phyloP scores from a whole-genome alignment of 805 yeast genomes.

The Ogataea ganodermae region DNA sequence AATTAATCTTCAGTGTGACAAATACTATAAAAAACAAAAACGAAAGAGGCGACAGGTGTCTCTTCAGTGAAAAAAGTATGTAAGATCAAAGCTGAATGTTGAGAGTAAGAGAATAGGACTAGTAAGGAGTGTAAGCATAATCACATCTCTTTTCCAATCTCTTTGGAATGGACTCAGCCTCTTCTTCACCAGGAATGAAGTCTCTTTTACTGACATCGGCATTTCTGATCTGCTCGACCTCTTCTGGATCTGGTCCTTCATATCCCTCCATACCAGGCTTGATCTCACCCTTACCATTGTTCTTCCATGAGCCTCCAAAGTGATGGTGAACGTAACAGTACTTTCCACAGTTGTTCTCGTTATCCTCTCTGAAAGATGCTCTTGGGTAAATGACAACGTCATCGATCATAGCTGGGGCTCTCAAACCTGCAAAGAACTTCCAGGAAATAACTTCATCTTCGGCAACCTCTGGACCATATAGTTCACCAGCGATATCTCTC shows the following conservation, averaged over 20 bases:
- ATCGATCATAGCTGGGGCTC: conserved; percentile 37
- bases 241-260: conserved; percentile 27
- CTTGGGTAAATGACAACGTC: conserved; percentile 38
- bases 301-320: conserved; percentile 41
- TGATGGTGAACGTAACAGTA: conserved; percentile 37
- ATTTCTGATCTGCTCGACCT: conserved; percentile 20
- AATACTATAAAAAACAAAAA: conserved; percentile 1
- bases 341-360: conserved; percentile 37
- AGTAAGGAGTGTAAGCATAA: conserved; percentile 27
- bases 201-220: conserved; percentile 21
- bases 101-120: background rate
- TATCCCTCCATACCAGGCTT: conserved; percentile 33
- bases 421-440: conserved; percentile 37
- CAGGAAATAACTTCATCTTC: conserved; percentile 33
- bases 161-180: conserved; percentile 8
- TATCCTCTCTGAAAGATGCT: conserved; percentile 37
- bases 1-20: background rate
- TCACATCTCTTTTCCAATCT: conserved; percentile 26
- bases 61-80: background rate
- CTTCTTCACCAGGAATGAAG: conserved; percentile 13
- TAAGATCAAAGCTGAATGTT: conserved; percentile 2
- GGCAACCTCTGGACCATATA: conserved; percentile 35
- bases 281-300: conserved; percentile 39
- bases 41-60: conserved; percentile 3
- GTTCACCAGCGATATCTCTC: conserved; percentile 31